Percentiles rank a stretch among this genome's conserved stretches.
phyloP scores from a whole-genome alignment of 768 basidiomycete species.

The Candolleomyces aberdarensis region DNA sequence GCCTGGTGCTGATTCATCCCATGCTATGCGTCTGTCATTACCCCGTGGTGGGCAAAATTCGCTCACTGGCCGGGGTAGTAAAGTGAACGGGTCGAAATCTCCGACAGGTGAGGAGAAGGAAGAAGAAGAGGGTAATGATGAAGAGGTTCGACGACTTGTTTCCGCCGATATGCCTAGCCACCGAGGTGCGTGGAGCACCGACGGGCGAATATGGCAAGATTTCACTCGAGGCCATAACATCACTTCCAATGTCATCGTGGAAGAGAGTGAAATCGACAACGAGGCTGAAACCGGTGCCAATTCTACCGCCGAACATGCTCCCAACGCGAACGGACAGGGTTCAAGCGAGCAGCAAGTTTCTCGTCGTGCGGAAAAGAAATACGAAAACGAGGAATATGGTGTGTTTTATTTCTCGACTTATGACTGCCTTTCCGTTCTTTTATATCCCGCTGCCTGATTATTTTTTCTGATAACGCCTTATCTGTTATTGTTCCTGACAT shows the following conservation, averaged over 20 bases:
- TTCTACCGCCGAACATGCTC: neutral
- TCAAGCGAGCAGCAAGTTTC: neutral
- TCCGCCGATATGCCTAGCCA: conserved; percentile 71
- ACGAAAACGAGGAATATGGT: neutral
- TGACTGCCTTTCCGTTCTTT: neutral
- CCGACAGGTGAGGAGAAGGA: neutral
- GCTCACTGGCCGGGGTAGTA: conserved; percentile 9
- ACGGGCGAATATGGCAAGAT: conserved; percentile 60
- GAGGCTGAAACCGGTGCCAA: conserved; percentile 10
- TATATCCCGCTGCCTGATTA: neutral
- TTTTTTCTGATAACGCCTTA: neutral
- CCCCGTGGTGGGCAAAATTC: conserved; percentile 20
- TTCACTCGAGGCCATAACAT: conserved; percentile 42
- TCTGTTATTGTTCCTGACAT: too few relatives aligned
- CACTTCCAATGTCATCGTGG: conserved; percentile 19
- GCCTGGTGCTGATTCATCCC: conserved; percentile 36
- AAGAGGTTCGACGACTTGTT: conserved; percentile 58
- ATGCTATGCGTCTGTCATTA: conserved; percentile 27
- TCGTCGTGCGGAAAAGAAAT: neutral
- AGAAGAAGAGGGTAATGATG: conserved; percentile 32
- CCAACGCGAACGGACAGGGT: conserved; percentile 2
- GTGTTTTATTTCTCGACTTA: neutral
- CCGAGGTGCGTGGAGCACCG: conserved; percentile 64
- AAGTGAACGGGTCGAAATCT: conserved; percentile 15
- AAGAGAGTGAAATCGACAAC: conserved; percentile 30